A percentile compares a stretch with the other conserved stretches of the same genome.
Conservation (phyloP, 2,329 filamentous ascomycete species). For the Calonectria crousiana region DNA sequence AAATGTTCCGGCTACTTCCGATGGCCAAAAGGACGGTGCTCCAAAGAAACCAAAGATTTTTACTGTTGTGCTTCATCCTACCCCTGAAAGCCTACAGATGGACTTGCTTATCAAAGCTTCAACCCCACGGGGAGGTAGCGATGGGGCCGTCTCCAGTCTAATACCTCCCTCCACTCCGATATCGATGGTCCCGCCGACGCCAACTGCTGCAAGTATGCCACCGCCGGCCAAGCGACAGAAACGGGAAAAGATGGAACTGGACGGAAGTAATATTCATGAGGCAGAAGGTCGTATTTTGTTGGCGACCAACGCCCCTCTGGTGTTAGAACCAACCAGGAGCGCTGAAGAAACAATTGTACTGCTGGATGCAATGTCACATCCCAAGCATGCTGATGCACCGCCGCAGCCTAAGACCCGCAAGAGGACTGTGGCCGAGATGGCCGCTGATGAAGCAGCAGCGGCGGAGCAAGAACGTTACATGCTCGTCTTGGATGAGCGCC, state of each 20-base stretch:
- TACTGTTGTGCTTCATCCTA: slow-evolving; percentile 89
- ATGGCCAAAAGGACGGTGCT: slow-evolving; percentile 51
- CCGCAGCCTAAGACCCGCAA: slow-evolving; percentile 92
- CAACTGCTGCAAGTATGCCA: slow-evolving; percentile 69
- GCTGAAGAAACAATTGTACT: slow-evolving; percentile 77
- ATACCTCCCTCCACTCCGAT: slow-evolving; percentile 78
- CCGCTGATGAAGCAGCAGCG: slow-evolving; percentile 91
- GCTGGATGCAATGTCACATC: slow-evolving; percentile 79
- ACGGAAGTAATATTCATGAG: slow-evolving; percentile 77
- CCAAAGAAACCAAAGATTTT: slow-evolving; percentile 72
- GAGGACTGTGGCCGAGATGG: slow-evolving; percentile 93
- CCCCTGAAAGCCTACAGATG: slow-evolving; percentile 77
- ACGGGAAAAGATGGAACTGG: slow-evolving; percentile 79
- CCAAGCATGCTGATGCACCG: slow-evolving; percentile 80
- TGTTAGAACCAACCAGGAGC: slow-evolving; percentile 80
- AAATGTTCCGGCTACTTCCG: slow-evolving; percentile 66
- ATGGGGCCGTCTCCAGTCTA: slow-evolving; percentile 54
- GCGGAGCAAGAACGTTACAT: slow-evolving; percentile 92
- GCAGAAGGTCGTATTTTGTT: slow-evolving; percentile 83
- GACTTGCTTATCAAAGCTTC: slow-evolving; percentile 83
- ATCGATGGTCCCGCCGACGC: slow-evolving; percentile 70
- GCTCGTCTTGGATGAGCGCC: slow-evolving; percentile 89
- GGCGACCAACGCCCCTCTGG: slow-evolving; percentile 79
- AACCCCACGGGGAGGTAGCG: slow-evolving; percentile 68
- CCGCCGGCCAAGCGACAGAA: slow-evolving; percentile 77